Evolutionary conservation across 2,329 filamentous ascomycete species (phyloP), one percentile per base, ranked within the genome.

Genomic region (Trichophyton verrucosum): DNA sequence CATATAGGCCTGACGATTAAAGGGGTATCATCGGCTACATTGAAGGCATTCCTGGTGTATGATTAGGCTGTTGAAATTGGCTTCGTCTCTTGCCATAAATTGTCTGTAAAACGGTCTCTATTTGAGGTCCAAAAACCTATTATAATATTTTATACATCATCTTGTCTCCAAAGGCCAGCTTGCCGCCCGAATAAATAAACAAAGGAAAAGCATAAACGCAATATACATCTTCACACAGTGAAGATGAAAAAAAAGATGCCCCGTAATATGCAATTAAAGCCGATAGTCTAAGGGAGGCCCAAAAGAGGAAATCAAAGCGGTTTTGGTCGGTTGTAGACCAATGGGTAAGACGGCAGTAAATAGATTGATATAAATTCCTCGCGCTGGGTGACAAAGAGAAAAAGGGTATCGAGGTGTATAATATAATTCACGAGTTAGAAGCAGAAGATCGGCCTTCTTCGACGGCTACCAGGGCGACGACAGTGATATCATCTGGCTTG

Each of bases 401-500:
- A 36, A 11, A 4, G n/a, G 27, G 20, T 36, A 36, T 55, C 15
- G n/a, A 55, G 6, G 8, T n/a, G 24, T 51, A 13, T 27, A 9
- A 20, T 55, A 17, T 24, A 33, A n/a, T 33, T n/a, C 11, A 20
- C 11, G 24, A 3, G 33, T 27, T 13, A 20, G 27, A n/a, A 4
- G 30, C 33, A 17, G 51, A 38, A 36, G 51, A 55, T 36, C 51
- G 51, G 17, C 61, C 66, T 60, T 76, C 83, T 66, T 91, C 86
- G 7, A 89, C 84, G 0, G 89, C 89, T 33, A 96, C 78, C 36
- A 86, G 84, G 13, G 91, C 86, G 58, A 99, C 79, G 3, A 90
- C 90, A 68, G 90, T 92, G 62, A 99, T 96, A 73, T 99, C 94
- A 71, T 99, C 94, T 20, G 95, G 83, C 74, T 99, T 99, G 59